phyloP scores from a whole-genome alignment of 805 yeast genomes.

The Pichia kluyveri region DNA sequence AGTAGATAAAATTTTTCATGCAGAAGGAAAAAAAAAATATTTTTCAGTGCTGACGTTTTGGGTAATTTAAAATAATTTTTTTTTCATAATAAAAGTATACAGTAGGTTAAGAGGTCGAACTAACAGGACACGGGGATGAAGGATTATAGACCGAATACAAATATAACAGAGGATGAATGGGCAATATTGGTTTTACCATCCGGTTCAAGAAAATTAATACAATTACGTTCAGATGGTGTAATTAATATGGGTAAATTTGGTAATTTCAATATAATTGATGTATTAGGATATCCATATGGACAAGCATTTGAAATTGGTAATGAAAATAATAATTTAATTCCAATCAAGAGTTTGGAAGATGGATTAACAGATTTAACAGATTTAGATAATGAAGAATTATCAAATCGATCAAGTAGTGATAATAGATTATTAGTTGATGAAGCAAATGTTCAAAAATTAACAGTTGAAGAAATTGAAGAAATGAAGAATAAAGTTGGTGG shows the following conservation, averaged over 20 bases:
- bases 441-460: constrained; percentile 66
- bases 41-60: background rate
- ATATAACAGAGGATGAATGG: constrained; percentile 40
- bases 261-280: constrained; percentile 59
- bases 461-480: constrained; percentile 74
- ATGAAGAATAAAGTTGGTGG: constrained; percentile 66
- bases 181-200: constrained; percentile 76
- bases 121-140: background rate
- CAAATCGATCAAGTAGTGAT: constrained; percentile 19
- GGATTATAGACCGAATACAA: constrained; percentile 8
- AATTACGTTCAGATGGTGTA: constrained; percentile 48
- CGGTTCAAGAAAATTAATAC: constrained; percentile 64
- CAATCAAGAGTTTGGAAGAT: constrained; percentile 29
- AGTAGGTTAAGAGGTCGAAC: too few species aligned
- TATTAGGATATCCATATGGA: constrained; percentile 79
- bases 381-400: constrained; percentile 19
- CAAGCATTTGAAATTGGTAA: constrained; percentile 79
- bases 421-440: constrained; percentile 60
- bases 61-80: too few species aligned
- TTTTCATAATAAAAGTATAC: too few species aligned
- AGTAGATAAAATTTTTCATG: background rate
- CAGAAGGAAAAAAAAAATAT: background rate
- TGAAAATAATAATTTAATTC: constrained; percentile 36
- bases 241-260: constrained; percentile 90
- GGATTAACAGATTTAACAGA: constrained; percentile 13